Conservation (phyloP, 352 stramenopile species). For the Thalassiosira hispida region DNA sequence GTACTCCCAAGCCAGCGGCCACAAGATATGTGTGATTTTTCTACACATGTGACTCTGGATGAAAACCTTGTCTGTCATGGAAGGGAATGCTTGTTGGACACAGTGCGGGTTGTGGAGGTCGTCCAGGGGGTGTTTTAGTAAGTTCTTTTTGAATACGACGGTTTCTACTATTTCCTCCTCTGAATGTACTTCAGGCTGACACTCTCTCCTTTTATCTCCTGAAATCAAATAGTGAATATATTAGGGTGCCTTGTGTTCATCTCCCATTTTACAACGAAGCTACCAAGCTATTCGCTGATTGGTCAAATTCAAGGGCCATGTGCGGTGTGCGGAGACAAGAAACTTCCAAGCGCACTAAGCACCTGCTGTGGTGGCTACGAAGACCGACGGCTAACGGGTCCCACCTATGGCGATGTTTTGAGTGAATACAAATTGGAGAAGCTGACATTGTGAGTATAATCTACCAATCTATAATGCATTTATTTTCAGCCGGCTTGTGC, state of each 20-base stretch:
- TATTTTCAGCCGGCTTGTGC: neutral
- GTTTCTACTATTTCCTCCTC: too few relatives aligned
- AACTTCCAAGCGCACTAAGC: conserved; percentile 34
- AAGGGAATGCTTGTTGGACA: conserved; percentile 64
- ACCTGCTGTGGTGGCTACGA: conserved; percentile 51
- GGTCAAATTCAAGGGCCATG: neutral
- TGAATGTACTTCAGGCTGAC: too few relatives aligned
- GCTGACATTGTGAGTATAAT: conserved; percentile 18
- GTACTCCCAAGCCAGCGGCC: conserved; percentile 33
- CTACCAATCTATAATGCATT: neutral
- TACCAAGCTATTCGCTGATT: conserved; percentile 38
- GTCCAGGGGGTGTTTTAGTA: too few relatives aligned
- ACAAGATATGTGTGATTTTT: conserved; percentile 49
- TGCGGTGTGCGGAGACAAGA: conserved; percentile 53
- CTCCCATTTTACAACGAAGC: conserved; percentile 49
- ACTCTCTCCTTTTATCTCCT: too few relatives aligned
- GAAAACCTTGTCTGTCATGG: conserved; percentile 49
- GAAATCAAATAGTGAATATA: too few relatives aligned
- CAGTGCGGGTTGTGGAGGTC: conserved; percentile 30
- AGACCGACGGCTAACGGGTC: neutral
- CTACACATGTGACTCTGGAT: conserved; percentile 41
- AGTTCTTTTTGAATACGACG: too few relatives aligned
- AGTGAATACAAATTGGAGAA: conserved; percentile 35
- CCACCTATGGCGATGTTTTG: too few relatives aligned
- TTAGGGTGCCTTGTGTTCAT: conserved; percentile 44